Percentiles rank a stretch among this genome's conserved stretches.
phyloP scores from a whole-genome alignment of 2,329 filamentous ascomycete genomes.

The Fusarium humuli region DNA sequence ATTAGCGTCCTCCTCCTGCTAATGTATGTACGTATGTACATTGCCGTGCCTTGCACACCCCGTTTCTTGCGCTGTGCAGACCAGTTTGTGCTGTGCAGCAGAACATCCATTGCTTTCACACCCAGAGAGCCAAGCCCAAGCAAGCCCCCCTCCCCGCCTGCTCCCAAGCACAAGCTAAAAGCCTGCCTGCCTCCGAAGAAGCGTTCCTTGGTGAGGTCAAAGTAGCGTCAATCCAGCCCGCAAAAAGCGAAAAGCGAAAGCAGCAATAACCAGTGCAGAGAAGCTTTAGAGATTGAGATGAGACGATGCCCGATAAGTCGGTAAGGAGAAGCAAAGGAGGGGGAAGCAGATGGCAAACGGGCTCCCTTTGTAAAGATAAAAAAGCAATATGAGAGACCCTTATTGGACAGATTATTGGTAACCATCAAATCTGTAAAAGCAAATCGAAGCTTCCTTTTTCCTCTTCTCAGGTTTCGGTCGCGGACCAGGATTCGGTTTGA shows the following conservation, averaged over 20 bases:
- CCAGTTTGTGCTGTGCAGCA: constrained; percentile 23
- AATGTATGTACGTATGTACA: background rate
- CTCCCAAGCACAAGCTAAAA: constrained; percentile 22
- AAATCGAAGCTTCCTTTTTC: constrained; percentile 36
- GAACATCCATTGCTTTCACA: constrained; percentile 22
- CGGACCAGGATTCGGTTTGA: constrained; percentile 20
- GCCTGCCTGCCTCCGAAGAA: constrained; percentile 38
- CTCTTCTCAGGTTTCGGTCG: constrained; percentile 6
- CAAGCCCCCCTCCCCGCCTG: constrained; percentile 13
- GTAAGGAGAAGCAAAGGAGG: background rate
- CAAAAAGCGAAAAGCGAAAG: constrained; percentile 5
- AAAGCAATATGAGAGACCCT: constrained; percentile 7
- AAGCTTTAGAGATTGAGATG: background rate
- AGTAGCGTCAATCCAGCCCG: constrained; percentile 23
- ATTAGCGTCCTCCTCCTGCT: background rate
- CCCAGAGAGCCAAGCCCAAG: constrained; percentile 17
- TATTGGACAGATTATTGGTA: background rate
- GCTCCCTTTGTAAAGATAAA: background rate
- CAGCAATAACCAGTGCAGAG: background rate
- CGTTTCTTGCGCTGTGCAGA: constrained; percentile 35
- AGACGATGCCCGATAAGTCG: background rate
- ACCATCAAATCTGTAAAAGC: constrained; percentile 15
- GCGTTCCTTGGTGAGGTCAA: constrained; percentile 41
- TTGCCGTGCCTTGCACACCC: constrained; percentile 38
- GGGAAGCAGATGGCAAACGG: background rate